Evolutionary conservation across 805 yeast species (phyloP).

Genomic region (Brettanomyces naardenensis): DNA sequence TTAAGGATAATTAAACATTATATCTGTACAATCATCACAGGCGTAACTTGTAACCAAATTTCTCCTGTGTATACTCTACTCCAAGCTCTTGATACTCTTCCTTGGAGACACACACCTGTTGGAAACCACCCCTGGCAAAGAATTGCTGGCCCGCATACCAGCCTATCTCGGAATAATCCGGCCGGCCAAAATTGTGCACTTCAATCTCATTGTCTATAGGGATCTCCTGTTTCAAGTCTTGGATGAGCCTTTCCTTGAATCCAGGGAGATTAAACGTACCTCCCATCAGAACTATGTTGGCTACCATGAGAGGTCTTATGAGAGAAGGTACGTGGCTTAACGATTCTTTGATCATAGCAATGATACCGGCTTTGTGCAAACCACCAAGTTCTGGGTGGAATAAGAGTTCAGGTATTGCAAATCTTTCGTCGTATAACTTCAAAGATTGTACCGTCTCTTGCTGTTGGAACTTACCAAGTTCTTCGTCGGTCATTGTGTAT

Average conservation of each 20-base stretch:
- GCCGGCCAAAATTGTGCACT: constrained; percentile 20
- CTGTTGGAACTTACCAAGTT: constrained; percentile 4
- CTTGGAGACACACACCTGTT: constrained; percentile 54
- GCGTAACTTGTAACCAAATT: constrained; percentile 21
- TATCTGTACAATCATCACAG: neutral
- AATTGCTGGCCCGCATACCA: constrained; percentile 53
- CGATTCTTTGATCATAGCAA: constrained; percentile 61
- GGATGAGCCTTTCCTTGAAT: constrained; percentile 49
- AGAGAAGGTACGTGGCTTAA: constrained; percentile 67
- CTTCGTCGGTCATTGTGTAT: constrained; percentile 25
- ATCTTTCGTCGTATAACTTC: constrained; percentile 73
- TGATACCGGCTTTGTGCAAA: constrained; percentile 70
- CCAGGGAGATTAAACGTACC: constrained; percentile 73
- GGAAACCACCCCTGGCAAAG: constrained; percentile 36
- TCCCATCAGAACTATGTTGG: constrained; percentile 76
- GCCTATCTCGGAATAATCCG: constrained; percentile 31
- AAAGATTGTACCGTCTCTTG: constrained; percentile 54
- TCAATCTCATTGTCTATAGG: constrained; percentile 67
- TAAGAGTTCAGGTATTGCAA: constrained; percentile 77
- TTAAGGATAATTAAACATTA: no score
- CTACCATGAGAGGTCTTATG: constrained; percentile 62
- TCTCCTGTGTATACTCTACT: constrained; percentile 30
- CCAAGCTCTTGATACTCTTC: constrained; percentile 88
- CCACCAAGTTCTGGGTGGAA: constrained; percentile 83
- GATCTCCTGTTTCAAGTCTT: constrained; percentile 57